These are phyloP conservation scores for Kodamaea nitidulidarum DNA, from an alignment of 805 yeast species.

Conservation along the genomic window DNA sequence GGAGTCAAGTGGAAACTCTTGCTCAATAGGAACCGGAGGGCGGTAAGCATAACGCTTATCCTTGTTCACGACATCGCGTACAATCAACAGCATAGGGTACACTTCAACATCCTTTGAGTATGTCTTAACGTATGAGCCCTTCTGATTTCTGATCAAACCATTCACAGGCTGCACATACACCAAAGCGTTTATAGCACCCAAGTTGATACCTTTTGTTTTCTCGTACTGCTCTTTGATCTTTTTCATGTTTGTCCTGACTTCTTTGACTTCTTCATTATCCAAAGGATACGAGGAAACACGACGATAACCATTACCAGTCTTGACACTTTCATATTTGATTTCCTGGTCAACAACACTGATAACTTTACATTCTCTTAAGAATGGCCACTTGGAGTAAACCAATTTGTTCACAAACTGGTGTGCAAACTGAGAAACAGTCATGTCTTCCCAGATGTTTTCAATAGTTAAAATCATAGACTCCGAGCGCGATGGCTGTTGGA, in stretches of 20 bases:
- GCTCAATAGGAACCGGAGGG: conserved; percentile 70
- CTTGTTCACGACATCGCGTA: conserved; percentile 65
- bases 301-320: conserved; percentile 20
- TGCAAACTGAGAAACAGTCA: conserved; percentile 61
- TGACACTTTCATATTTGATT: conserved; percentile 43
- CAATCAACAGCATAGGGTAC: conserved; percentile 78
- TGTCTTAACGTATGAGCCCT: conserved; percentile 78
- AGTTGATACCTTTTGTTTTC: conserved; percentile 56
- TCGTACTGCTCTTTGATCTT: conserved; percentile 42
- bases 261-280: conserved; percentile 38
- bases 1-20: conserved; percentile 75
- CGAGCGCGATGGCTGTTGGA: conserved; percentile 80
- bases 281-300: conserved; percentile 34
- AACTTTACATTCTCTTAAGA: conserved; percentile 73
- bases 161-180: conserved; percentile 71
- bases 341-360: conserved; percentile 55
- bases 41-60: conserved; percentile 73
- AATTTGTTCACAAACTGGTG: conserved; percentile 55
- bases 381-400: conserved; percentile 89
- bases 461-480: conserved; percentile 73
- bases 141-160: conserved; percentile 64
- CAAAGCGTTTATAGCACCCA: conserved; percentile 52
- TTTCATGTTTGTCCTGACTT: conserved; percentile 40
- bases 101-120: conserved; percentile 49
- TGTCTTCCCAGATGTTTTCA: conserved; percentile 50